Conservation (phyloP, 176 grass and related monocot species). For the Alloteropsis semialata region DNA sequence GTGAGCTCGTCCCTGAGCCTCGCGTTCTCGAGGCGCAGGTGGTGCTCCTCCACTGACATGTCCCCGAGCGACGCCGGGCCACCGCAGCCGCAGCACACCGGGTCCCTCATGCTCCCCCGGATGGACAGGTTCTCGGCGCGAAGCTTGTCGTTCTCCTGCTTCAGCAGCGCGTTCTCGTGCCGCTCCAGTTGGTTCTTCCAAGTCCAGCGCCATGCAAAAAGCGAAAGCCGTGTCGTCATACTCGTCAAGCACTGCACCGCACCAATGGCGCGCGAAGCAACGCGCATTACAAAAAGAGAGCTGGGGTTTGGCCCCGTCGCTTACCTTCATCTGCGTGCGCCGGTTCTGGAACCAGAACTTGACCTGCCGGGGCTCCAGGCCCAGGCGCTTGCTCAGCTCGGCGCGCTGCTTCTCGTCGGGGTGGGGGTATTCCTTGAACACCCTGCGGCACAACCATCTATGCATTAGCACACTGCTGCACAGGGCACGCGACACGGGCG, state of each 20-base stretch:
- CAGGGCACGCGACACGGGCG: neutral
- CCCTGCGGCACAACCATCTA: conserved; percentile 30
- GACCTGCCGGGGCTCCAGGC: conserved; percentile 67
- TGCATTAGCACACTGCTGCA: conserved; percentile 1
- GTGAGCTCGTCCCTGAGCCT: conserved; percentile 72
- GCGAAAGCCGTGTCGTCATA: neutral
- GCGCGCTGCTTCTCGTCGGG: conserved; percentile 69
- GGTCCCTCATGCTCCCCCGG: conserved; percentile 47
- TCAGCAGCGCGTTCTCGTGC: conserved; percentile 68
- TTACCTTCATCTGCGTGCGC: conserved; percentile 79
- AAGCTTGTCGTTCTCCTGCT: conserved; percentile 78
- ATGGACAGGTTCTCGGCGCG: conserved; percentile 74
- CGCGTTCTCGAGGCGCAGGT: conserved; percentile 78
- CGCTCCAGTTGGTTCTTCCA: conserved; percentile 59
- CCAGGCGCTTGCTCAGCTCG: conserved; percentile 58
- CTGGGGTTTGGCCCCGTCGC: neutral
- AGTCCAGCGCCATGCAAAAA: conserved; percentile 17
- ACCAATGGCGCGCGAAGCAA: neutral
- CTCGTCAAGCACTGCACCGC: conserved; percentile 2
- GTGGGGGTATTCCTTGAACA: conserved; percentile 80
- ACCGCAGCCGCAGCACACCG: conserved; percentile 58
- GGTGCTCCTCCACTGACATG: conserved; percentile 59
- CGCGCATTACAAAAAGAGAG: neutral
- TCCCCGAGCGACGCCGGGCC: conserved; percentile 39
- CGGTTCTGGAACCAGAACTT: conserved; percentile 99